Conservation (phyloP, 495 filamentous ascomycete genomes). For the Trichoderma gamsii region DNA sequence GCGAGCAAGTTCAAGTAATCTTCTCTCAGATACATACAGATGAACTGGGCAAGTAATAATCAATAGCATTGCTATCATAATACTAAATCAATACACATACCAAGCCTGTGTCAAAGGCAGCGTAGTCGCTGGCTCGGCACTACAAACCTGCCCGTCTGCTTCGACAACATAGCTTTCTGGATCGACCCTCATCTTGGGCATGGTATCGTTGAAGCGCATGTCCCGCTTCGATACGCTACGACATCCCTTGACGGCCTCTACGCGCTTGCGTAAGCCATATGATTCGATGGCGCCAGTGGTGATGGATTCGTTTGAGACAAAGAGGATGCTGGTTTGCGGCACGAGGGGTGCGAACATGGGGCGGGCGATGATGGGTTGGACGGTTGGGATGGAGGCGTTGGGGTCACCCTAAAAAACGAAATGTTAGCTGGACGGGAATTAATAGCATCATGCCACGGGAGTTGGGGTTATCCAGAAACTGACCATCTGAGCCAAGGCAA, state of each 20-base stretch:
- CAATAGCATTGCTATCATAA: too few relatives aligned
- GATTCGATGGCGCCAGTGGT: constrained; percentile 53
- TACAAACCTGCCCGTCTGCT: constrained; percentile 74
- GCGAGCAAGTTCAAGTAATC: too few relatives aligned
- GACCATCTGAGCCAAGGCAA: constrained; percentile 81
- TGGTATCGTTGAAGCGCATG: constrained; percentile 88
- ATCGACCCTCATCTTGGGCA: constrained; percentile 91
- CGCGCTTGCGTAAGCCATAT: constrained; percentile 73
- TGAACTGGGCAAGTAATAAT: too few relatives aligned
- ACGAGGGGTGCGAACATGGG: constrained; percentile 81
- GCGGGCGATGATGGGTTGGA: constrained; percentile 79
- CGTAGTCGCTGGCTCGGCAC: constrained; percentile 62
- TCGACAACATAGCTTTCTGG: constrained; percentile 87
- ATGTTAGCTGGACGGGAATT: constrained; percentile 1
- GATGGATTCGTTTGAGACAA: constrained; percentile 72
- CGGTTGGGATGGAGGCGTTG: constrained; percentile 85
- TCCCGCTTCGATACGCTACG: constrained; percentile 77
- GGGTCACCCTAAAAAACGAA: constrained; percentile 66
- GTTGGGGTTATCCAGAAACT: constrained; percentile 19
- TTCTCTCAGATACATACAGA: too few relatives aligned
- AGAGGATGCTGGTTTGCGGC: constrained; percentile 69
- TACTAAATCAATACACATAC: constrained; percentile 60
- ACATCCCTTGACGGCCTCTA: constrained; percentile 77
- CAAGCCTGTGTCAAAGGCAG: constrained; percentile 78
- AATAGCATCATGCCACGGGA: constrained; percentile 3